Base-by-base conservation (phyloP, 2,329 filamentous ascomycete species). In the Colletotrichum endophyticum region DNA sequence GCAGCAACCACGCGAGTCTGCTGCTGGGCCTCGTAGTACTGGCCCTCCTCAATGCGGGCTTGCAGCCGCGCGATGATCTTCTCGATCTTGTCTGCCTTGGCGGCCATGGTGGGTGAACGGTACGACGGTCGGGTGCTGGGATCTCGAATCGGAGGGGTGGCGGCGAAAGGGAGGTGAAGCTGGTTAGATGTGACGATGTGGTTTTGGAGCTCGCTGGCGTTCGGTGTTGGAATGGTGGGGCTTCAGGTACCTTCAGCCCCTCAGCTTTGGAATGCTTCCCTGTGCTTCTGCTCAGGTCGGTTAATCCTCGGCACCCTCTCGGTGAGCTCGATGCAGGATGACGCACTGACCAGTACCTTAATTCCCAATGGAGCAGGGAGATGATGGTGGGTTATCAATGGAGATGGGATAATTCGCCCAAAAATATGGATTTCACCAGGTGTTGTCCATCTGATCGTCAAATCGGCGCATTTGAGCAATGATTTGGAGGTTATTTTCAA, bases 1-100 rank as follows among this genome's bases (percentile, higher is more conserved):
- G 95, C 94, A 77, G 96, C 96, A 80, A 98, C 96, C 71, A 98
- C 96, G 78, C 97, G 95, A 79, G 98, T 95, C 88, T 99, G 97
- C 86, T 99, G 97, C 87, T 99, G 96, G 75, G 97, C 97, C 91
- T 99, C 97, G 88, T 99, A 99, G 90, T 92, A 98, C 84, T 97
- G 94, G 82, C 96, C 96, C 85, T 98, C 95, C 80, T 92, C 90
- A 85, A 98, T 98, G 86, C 95, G 96, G 86, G 94, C 90, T 87
- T 96, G 95, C 84, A 98, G 93, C 30, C 91, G 89, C 73, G 88
- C 84, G 80, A 92, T 91, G 84, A 92, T 92, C 83, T 89, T 89
- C 72, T 88, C 86, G 82, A 90, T 89, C 83, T 89, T 89, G 84
- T 87, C 86, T 79, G 64, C 72, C 53, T 78, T 78, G 32, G 70